A percentile compares a stretch with the other conserved stretches of the same genome.
phyloP scores from a whole-genome alignment of 2,329 filamentous ascomycete species.

The Cadophora sp. region DNA sequence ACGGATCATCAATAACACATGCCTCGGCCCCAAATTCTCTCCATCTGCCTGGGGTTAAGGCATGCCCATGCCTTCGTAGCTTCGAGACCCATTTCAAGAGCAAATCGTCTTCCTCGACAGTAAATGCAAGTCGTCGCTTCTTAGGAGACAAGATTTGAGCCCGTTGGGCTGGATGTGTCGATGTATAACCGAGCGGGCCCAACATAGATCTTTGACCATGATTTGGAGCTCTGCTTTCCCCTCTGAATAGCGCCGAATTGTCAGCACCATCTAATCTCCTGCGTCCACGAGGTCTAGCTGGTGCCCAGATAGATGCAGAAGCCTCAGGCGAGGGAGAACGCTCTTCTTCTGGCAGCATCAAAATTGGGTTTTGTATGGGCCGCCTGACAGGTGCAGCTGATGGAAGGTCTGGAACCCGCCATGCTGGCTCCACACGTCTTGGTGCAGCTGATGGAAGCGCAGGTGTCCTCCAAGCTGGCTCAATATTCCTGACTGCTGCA shows the following conservation, averaged over 20 bases:
- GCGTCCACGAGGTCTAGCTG: constrained; percentile 24
- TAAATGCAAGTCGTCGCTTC: constrained; percentile 27
- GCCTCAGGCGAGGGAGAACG: constrained; percentile 40
- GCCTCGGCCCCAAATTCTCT: constrained; percentile 36
- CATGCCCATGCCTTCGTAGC: constrained; percentile 29
- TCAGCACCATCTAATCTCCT: neutral
- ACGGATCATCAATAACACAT: constrained; percentile 5
- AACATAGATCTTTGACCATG: neutral
- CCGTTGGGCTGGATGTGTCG: neutral
- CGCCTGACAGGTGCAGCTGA: constrained; percentile 23
- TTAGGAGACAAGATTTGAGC: constrained; percentile 4
- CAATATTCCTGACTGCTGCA: constrained; percentile 36
- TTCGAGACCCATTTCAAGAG: constrained; percentile 38
- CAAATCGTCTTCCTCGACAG: constrained; percentile 39
- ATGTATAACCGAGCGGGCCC: constrained; percentile 1
- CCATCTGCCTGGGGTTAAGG: constrained; percentile 33
- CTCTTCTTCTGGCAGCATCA: constrained; percentile 32
- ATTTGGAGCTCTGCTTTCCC: constrained; percentile 16
- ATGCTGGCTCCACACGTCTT: constrained; percentile 40
- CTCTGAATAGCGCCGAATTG: constrained; percentile 14
- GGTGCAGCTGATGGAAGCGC: constrained; percentile 22
- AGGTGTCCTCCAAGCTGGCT: constrained; percentile 42
- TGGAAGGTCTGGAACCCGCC: constrained; percentile 38
- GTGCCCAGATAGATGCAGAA: constrained; percentile 43
- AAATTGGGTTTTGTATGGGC: constrained; percentile 29